These are phyloP conservation scores for Aspergillus uvarum DNA, from an alignment of 2,329 filamentous ascomycete species.

Conservation along the genomic window DNA sequence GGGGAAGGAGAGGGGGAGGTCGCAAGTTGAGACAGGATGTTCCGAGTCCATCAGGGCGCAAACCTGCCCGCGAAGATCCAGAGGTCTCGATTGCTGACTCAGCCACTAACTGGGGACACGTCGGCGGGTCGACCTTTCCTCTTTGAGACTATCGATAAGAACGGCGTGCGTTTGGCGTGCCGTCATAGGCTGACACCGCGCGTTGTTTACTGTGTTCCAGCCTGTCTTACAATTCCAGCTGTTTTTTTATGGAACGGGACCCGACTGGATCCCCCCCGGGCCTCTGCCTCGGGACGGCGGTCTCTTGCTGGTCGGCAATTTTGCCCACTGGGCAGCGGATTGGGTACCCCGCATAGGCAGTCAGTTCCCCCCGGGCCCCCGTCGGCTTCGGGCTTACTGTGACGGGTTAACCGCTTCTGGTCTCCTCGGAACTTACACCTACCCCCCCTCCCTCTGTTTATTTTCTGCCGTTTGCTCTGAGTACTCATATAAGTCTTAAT, in stretches of 20 bases:
- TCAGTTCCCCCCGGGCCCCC: background rate
- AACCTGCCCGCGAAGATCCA: slow-evolving; percentile 23
- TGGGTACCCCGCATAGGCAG: background rate
- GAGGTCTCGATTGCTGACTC: slow-evolving; percentile 31
- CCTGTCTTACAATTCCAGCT: background rate
- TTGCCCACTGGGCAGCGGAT: background rate
- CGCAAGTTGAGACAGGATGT: slow-evolving; percentile 11
- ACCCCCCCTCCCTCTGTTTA: background rate
- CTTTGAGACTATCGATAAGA: slow-evolving; percentile 24
- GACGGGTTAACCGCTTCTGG: background rate
- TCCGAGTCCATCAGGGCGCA: slow-evolving; percentile 10
- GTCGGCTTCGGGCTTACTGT: background rate
- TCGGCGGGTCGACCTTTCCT: slow-evolving; percentile 19
- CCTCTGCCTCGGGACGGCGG: no score
- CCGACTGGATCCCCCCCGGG: no score
- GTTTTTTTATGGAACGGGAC: no score
- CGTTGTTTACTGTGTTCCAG: background rate
- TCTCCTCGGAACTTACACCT: background rate
- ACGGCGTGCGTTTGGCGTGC: slow-evolving; percentile 6
- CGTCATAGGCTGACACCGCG: slow-evolving; percentile 9
- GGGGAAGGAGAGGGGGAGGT: background rate
- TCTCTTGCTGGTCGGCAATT: no score
- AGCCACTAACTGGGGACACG: slow-evolving; percentile 23
- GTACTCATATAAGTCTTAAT: slow-evolving; percentile 1
- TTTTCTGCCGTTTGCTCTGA: background rate